Base-by-base conservation (phyloP, 139 green algal genomes). In the Yamagishiella unicocca region DNA sequence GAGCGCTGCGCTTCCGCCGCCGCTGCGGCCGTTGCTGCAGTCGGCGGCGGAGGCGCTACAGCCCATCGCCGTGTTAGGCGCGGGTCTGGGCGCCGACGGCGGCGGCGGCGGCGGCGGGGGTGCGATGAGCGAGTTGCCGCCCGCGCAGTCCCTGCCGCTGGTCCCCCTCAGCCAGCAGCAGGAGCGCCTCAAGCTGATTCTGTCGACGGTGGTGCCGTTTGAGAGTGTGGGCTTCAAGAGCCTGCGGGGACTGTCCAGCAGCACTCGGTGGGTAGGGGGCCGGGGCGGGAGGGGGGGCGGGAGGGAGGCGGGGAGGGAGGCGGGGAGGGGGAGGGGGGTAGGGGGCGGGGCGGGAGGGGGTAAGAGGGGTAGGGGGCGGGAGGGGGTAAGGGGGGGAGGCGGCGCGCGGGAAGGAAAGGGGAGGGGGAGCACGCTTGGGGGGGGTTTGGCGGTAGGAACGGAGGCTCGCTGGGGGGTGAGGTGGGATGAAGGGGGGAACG, bases 151-250 rank as follows among this genome's bases (percentile, higher is more conserved):
- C 37, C 40, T 29, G 10, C 73, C 38, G 46, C 46, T 58, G 38
- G 24, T 12, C 55, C 35, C 58, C 25, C 89, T 96, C 37, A 84
- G 67, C 0, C 37, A 68, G 31, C 89, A 92, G 84, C 91, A 94
- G 84, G 38, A 91, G 85, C 85, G 89, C 78, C 92, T 98, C 6
- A 78, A 87, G 42, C 92, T 77, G n/a, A 90, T 98, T 46, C 88
- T 97, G 54, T 89, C 91, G 35, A 94, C 91, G 4, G 94, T 96
- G 53, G 91, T 96, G 64, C 96, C 96, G 14, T 98, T 98, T 89
- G 92, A 98, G 72, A 91, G 91, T n/a, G 90, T 95, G 31, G 92
- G 91, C 35, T 95, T 98, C 87, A 95, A 94, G 74, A 93, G 90
- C 50, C 84, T 83, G 45, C 86, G 83, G 45, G 88, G 89, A 53